Percentiles rank a stretch among this genome's conserved stretches.
Conservation (phyloP, 225 moss, liverwort and hornwort species). For the Rhytidiadelphus loreus region DNA sequence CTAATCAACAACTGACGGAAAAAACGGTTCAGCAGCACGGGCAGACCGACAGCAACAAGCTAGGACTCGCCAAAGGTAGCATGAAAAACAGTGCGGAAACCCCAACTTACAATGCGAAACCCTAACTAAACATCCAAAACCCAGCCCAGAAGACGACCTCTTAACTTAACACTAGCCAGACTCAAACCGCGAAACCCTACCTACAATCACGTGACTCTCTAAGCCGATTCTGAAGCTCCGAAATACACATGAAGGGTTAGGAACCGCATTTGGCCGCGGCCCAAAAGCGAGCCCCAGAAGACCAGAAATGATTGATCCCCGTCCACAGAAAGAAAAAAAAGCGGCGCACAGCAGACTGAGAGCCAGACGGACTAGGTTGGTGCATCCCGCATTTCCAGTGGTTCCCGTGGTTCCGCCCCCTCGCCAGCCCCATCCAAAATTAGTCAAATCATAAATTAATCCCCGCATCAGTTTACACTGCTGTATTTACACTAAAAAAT, state of each 20-base stretch:
- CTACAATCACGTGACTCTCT: not conserved
- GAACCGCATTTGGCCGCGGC: not conserved
- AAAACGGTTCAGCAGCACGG: not conserved
- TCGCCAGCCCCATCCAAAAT: not conserved
- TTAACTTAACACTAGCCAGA: not conserved
- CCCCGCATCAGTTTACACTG: not conserved
- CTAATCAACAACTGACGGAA: not conserved
- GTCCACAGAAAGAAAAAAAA: not conserved
- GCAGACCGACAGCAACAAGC: not conserved
- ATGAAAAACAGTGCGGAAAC: not conserved
- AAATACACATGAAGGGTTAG: not conserved
- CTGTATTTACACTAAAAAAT: not conserved
- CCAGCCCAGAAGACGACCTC: not conserved
- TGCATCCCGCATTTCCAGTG: not conserved
- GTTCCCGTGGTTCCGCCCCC: not conserved
- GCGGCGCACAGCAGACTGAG: not conserved
- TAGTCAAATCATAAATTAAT: slow-evolving; percentile 1
- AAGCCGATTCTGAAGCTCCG: not conserved
- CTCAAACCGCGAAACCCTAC: not conserved
- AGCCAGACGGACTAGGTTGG: not conserved
- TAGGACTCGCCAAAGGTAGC: not conserved
- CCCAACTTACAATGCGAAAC: not conserved
- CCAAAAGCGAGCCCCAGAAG: not conserved
- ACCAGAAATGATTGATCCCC: not conserved
- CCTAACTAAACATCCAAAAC: not conserved